Base-by-base conservation (phyloP, 192 early-diverging fungal genomes). In the Backusella sp. region DNA sequence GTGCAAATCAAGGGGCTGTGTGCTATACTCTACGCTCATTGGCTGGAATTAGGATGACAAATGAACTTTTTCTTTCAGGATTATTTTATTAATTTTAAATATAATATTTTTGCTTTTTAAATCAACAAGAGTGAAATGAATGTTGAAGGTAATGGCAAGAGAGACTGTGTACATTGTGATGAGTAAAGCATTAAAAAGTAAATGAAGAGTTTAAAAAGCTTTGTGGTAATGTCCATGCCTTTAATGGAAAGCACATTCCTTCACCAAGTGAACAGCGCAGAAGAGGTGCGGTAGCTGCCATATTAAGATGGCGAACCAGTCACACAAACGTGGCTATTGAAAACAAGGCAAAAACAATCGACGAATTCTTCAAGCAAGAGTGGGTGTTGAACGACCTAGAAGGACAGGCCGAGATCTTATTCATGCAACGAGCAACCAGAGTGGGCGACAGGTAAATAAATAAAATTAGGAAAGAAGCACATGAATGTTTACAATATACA, bases 401-500 rank as follows among this genome's bases (percentile, higher is more conserved):
- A n/a, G 78, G 79, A 2, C 65, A 72, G 12, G 46, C 69, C 5
- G 80, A 81, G 56, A 6, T 81, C 4, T 44, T 81, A 23, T 81
- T 73, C 67, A 81, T 81, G 80, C 72, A 70, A 30, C 67, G 80
- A 56, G 73, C 80, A 6, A 81, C 80, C 19, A 46, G 80, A 4
- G 41, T 49, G 23, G 72, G 72, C 36, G 80, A 81, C 46, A 59
- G 72, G 80, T 81, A 70, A 62, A 14, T 26, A 62, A 14, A 28
- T 12, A 9, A 11, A 7, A 44, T 12, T 28, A 28, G n/a, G 3
- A 7, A 53, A 7, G 56, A 28, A 12, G 9, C 56, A 62, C 56
- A 62, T 62, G 15, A 12, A n/a, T 30, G 26, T 28, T 62, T 62
- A 62, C 9, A 62, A 23, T 62, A 28, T 28, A 62, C 26, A 75